phyloP scores from a whole-genome alignment of 305 asterid species.

The Petunia hybrid region DNA sequence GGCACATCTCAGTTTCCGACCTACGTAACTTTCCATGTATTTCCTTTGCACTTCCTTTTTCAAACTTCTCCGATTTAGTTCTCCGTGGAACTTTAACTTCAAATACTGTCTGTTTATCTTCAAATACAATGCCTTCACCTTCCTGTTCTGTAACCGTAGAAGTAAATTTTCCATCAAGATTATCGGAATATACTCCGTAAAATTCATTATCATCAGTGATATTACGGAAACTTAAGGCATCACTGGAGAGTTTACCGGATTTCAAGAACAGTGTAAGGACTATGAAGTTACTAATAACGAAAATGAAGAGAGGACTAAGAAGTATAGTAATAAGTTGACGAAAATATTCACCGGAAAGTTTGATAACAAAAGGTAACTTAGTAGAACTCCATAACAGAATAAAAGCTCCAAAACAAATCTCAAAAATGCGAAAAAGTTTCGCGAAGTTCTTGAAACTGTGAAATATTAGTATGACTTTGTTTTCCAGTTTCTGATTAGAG shows the following conservation, averaged over 20 bases:
- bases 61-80: conserved; percentile 26
- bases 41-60: conserved; percentile 11
- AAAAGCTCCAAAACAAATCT: conserved; percentile 46
- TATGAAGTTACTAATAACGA: conserved; percentile 66
- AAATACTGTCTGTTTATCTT: conserved; percentile 60
- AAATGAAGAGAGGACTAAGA: conserved; percentile 62
- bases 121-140: conserved; percentile 54
- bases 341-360: conserved; percentile 62
- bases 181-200: too few relatives aligned
- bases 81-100: conserved; percentile 35
- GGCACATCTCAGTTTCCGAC: conserved; percentile 56
- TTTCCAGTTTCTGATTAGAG: conserved; percentile 31
- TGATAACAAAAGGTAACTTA: conserved; percentile 63
- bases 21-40: conserved; percentile 52
- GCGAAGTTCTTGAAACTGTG: conserved; percentile 46
- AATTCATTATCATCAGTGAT: conserved; percentile 10
- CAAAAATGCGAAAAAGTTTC: conserved; percentile 60
- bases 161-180: not conserved
- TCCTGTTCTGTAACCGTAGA: conserved; percentile 31
- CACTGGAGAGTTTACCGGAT: conserved; percentile 49
- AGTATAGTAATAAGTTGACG: conserved; percentile 51
- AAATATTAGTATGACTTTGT: conserved; percentile 33
- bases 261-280: conserved; percentile 67
- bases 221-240: not conserved
- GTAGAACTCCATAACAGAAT: conserved; percentile 57